phyloP scores from a whole-genome alignment of 2,329 filamentous ascomycete species.

The Trichophyton verrucosum region DNA sequence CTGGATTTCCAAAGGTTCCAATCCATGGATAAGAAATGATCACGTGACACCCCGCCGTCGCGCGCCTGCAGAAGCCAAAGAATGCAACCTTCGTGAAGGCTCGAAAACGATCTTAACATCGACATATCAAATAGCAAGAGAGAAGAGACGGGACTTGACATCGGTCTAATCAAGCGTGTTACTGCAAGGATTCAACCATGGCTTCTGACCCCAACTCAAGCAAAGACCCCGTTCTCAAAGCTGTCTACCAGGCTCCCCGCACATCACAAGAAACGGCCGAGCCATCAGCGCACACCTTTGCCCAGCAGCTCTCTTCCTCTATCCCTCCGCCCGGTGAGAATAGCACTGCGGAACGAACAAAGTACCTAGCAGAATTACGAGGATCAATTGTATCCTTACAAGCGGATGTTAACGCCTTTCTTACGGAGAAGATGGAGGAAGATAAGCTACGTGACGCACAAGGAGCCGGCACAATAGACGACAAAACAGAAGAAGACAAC shows the following conservation, averaged over 20 bases:
- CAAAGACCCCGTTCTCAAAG: slow-evolving; percentile 13
- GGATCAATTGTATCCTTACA: slow-evolving; percentile 41
- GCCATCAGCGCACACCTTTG: slow-evolving; percentile 19
- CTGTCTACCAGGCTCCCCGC: slow-evolving; percentile 18
- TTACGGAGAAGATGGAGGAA: slow-evolving; percentile 51
- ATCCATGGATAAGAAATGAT: no score
- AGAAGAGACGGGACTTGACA: no score
- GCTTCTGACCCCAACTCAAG: slow-evolving; percentile 11
- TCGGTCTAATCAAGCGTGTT: no score
- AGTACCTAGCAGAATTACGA: slow-evolving; percentile 42
- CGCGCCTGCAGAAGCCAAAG: no score
- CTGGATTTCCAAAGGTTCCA: no score
- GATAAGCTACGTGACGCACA: slow-evolving; percentile 37
- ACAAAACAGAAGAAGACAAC: slow-evolving; percentile 41
- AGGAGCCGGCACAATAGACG: slow-evolving; percentile 16
- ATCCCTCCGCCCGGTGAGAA: slow-evolving; percentile 8
- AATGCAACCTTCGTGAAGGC: not conserved
- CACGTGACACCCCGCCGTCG: not conserved
- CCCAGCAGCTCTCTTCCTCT: slow-evolving; percentile 21
- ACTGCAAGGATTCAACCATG: slow-evolving; percentile 6
- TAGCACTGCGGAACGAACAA: slow-evolving; percentile 34
- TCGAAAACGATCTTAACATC: not conserved
- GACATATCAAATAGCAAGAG: no score
- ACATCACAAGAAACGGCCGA: slow-evolving; percentile 12
- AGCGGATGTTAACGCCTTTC: slow-evolving; percentile 44